Percentiles rank a stretch among this genome's conserved stretches.
phyloP scores from a whole-genome alignment of 2,329 filamentous ascomycete genomes.

The Aspergillus aculeatus region DNA sequence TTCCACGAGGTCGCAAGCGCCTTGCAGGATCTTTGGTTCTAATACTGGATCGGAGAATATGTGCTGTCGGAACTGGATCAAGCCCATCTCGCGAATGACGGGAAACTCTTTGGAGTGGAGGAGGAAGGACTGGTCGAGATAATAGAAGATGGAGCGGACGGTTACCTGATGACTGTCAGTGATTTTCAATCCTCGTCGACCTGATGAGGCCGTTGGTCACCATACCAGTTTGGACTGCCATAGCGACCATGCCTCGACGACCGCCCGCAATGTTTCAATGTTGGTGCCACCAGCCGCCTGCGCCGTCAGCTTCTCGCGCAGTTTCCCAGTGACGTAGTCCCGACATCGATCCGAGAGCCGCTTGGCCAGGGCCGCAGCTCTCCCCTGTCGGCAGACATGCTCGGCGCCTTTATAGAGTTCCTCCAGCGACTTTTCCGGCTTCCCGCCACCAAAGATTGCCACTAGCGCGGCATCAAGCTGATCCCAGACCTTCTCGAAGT shows the following conservation, averaged over 20 bases:
- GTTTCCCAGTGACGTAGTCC: slow-evolving; percentile 55
- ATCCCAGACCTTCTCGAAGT: slow-evolving; percentile 72
- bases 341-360: slow-evolving; percentile 67
- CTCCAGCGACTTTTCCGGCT: slow-evolving; percentile 73
- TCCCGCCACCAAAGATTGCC: slow-evolving; percentile 67
- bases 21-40: slow-evolving; percentile 58
- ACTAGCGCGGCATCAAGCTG: slow-evolving; percentile 72
- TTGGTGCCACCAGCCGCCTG: slow-evolving; percentile 56
- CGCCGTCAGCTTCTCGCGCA: slow-evolving; percentile 61
- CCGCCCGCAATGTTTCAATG: slow-evolving; percentile 62
- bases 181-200: background rate
- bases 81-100: slow-evolving; percentile 78
- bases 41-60: slow-evolving; percentile 57
- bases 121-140: slow-evolving; percentile 85
- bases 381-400: slow-evolving; percentile 79
- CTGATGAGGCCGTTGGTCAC: slow-evolving; percentile 10
- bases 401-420: slow-evolving; percentile 87
- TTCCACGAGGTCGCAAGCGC: slow-evolving; percentile 74
- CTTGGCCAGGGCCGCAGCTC: slow-evolving; percentile 66
- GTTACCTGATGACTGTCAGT: slow-evolving; percentile 54
- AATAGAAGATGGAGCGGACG: slow-evolving; percentile 88
- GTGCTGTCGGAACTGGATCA: slow-evolving; percentile 68
- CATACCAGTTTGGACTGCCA: slow-evolving; percentile 78
- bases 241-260: slow-evolving; percentile 65
- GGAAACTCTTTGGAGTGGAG: slow-evolving; percentile 67